Evolutionary conservation across 305 asterid genomes (phyloP).

Genomic region (Fraxinus platypoda): DNA sequence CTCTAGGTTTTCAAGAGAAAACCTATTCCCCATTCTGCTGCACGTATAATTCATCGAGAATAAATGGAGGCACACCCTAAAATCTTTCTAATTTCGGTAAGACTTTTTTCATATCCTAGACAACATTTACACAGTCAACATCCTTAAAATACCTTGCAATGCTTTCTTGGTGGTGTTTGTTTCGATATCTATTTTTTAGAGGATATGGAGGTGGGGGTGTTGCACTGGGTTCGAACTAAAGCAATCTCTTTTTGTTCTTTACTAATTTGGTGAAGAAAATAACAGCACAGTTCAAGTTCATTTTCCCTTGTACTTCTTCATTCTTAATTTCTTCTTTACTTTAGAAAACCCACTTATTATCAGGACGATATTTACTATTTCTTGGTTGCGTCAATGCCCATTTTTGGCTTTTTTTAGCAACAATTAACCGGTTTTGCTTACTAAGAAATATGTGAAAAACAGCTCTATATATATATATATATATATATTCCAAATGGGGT

Average conservation of each 20-base stretch:
- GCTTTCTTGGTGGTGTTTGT: neutral
- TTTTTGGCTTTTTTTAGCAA: neutral
- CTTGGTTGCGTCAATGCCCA: neutral
- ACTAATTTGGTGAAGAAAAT: conserved; percentile 19
- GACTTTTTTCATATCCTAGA: neutral
- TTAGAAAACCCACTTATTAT: neutral
- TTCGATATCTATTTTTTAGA: neutral
- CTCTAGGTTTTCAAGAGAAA: neutral
- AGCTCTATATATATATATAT: neutral
- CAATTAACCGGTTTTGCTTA: neutral
- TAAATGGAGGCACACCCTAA: neutral
- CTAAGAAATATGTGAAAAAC: neutral
- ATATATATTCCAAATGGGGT: neutral
- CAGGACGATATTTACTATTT: neutral
- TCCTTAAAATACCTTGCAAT: neutral
- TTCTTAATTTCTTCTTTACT: neutral
- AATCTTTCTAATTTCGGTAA: neutral
- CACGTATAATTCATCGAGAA: neutral
- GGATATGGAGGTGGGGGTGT: neutral
- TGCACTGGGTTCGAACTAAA: neutral
- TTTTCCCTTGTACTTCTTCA: conserved; percentile 2
- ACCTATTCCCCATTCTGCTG: neutral
- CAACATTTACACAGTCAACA: neutral
- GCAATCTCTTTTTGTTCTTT: neutral
- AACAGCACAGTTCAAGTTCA: conserved; percentile 18